phyloP scores from a whole-genome alignment of 2,329 filamentous ascomycete genomes.

The Aphanoascus verrucosus region DNA sequence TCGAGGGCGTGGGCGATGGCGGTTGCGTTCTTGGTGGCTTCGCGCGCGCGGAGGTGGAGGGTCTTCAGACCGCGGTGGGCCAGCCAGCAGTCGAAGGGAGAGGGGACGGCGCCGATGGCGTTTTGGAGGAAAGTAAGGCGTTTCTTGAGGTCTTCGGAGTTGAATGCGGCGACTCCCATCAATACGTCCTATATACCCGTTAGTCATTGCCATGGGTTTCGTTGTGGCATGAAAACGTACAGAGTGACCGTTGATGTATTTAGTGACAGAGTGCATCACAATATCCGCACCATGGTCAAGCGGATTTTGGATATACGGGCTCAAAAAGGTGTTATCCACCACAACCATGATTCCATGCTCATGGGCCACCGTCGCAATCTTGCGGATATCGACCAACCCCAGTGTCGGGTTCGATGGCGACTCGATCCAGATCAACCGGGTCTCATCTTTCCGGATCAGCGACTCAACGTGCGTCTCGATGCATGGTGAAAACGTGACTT shows the following conservation, averaged over 20 bases:
- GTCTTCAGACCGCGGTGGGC: slow-evolving; percentile 96
- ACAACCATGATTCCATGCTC: slow-evolving; percentile 83
- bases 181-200: slow-evolving; percentile 58
- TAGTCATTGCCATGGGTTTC: background rate
- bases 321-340: slow-evolving; percentile 98
- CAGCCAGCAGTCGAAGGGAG: slow-evolving; percentile 94
- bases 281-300: slow-evolving; percentile 92
- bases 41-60: slow-evolving; percentile 78
- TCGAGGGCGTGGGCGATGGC: slow-evolving; percentile 67
- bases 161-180: slow-evolving; percentile 95
- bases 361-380: slow-evolving; percentile 73
- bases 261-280: slow-evolving; percentile 92
- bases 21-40: slow-evolving; percentile 72
- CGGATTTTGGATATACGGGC: slow-evolving; percentile 92
- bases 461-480: slow-evolving; percentile 80
- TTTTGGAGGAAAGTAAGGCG: slow-evolving; percentile 89
- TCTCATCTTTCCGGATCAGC: slow-evolving; percentile 70
- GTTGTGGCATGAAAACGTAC: slow-evolving; percentile 23
- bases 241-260: slow-evolving; percentile 96
- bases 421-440: slow-evolving; percentile 96
- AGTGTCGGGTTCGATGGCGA: slow-evolving; percentile 90
- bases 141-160: slow-evolving; percentile 65
- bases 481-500: slow-evolving; percentile 85
- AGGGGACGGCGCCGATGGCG: slow-evolving; percentile 89
- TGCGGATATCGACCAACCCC: slow-evolving; percentile 81